Evolutionary conservation across 176 grass and related monocot genomes (phyloP), one percentile per base, ranked within the genome.

Genomic region (Oryza punctata): DNA sequence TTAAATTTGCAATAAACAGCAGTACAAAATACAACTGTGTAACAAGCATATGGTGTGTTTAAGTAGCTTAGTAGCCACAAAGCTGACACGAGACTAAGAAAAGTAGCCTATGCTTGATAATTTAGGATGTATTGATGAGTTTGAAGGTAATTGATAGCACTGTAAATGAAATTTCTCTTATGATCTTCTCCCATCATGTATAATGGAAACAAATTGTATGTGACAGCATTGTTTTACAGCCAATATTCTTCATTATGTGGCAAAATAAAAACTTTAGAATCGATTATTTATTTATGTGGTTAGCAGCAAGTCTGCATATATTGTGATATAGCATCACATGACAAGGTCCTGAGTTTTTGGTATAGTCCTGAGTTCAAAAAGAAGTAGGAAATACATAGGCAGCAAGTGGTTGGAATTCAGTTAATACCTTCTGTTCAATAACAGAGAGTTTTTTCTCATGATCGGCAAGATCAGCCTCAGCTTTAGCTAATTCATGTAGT

Each of bases 371-470:
- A 78, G 33, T 77, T 43, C 46, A 70, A 81, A 30, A 29, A 18
- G 13, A 23, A 69, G 70, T 15, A 76, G 4, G 28, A 60, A 60
- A 43, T 19, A 63, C 30, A 16, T 52, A 30, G 25, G 24, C n/a
- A 74, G 45, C 65, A 41, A 40, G 33, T 77, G 29, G 40, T 12
- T n/a, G 9, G 33, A 7, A 35, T 52, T 63, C 10, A 52, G 74
- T 67, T 28, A 80, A 65, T 85, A 99, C 96, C 93, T 92, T 85
- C 67, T 91, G 76, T 83, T 96, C 91, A 71, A 99, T 94, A 80
- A 68, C 66, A 85, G 65, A 84, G 54, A 99, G 83, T 15, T 29
- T 89, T 64, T 89, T 83, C 71, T 96, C 82, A 81, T 89, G 89
- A 70, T 78, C 61, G 0, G 68, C 84, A 69, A 99, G 91, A 76